phyloP scores from a whole-genome alignment of 371 early-diverging fungal genomes.

The Mortierella sp. region DNA sequence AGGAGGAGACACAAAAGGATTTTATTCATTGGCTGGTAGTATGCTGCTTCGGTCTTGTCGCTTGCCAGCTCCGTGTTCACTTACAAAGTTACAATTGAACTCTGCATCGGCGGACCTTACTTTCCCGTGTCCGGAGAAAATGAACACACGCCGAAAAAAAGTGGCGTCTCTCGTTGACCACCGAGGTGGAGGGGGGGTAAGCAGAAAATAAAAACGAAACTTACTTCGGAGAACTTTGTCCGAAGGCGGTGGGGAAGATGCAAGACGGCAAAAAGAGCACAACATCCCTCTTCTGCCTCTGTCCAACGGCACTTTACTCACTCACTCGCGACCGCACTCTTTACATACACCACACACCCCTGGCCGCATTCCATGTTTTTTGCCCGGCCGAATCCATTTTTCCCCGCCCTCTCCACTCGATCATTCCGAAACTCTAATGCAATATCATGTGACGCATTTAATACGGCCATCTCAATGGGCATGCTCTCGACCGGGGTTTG shows the following conservation, averaged over 20 bases:
- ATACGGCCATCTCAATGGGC: not conserved
- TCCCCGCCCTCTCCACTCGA: constrained; percentile 10
- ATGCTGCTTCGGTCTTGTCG: not conserved
- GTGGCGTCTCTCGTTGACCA: not conserved
- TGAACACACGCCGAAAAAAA: not conserved
- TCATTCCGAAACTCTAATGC: not conserved
- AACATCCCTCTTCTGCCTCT: not conserved
- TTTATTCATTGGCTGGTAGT: not conserved
- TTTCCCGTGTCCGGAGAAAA: not conserved
- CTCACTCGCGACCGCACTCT: too few relatives aligned
- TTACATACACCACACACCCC: too few relatives aligned
- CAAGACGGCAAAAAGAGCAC: not conserved
- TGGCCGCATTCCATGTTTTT: not conserved
- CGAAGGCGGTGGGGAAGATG: not conserved
- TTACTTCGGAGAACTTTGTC: not conserved
- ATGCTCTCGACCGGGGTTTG: not conserved
- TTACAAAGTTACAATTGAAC: not conserved
- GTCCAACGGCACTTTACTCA: not conserved
- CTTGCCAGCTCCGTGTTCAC: not conserved
- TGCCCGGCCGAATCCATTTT: not conserved
- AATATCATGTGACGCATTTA: not conserved
- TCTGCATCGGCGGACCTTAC: not conserved
- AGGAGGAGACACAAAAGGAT: not conserved
- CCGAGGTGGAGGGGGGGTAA: not conserved
- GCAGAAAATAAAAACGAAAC: not conserved